Conservation (phyloP, 176 grass and related monocot genomes). For the Aegilops bicornis region DNA sequence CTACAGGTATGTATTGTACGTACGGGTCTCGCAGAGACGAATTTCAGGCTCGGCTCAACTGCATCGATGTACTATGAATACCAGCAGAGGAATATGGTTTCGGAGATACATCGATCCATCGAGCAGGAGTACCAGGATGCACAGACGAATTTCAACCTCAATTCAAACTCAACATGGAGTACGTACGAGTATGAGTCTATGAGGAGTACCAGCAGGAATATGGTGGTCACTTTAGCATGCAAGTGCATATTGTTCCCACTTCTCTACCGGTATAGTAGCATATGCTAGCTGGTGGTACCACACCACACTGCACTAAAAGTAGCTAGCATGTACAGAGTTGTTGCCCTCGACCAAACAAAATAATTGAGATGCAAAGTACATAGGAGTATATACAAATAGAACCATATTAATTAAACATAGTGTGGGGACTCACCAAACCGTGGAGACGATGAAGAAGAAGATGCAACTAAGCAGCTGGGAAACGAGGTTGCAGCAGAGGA, state of each 20-base stretch:
- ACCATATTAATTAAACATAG: background rate
- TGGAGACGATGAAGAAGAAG: background rate
- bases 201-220: background rate
- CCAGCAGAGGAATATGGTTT: background rate
- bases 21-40: background rate
- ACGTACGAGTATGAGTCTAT: background rate
- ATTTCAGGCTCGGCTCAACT: no score
- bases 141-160: no score
- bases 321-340: no score
- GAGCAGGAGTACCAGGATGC: no score
- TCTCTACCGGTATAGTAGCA: no score
- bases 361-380: background rate
- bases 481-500: background rate
- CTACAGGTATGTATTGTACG: background rate
- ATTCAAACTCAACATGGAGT: no score
- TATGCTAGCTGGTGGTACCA: background rate
- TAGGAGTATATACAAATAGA: no score
- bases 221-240: background rate
- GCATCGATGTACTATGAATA: background rate
- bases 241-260: no score
- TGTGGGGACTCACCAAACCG: slow-evolving; percentile 7
- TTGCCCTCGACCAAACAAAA: background rate
- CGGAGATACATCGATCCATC: no score
- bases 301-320: background rate
- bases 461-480: background rate